These are phyloP conservation scores for Nitzschia sp. DNA, from an alignment of 108 stramenopile species.

Conservation along the genomic window DNA sequence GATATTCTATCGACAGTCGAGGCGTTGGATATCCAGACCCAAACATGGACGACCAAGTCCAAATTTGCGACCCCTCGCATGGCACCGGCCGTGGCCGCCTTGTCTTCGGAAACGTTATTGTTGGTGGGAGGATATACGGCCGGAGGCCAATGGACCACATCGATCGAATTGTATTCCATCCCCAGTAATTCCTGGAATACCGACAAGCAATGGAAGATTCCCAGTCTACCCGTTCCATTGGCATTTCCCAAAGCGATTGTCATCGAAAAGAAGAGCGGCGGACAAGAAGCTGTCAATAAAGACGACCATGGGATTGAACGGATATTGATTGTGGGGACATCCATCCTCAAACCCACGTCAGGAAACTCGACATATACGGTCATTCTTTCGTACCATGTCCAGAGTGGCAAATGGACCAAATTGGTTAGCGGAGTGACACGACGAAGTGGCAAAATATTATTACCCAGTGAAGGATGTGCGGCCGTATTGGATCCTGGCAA, in stretches of 20 bases:
- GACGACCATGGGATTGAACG: too few species aligned
- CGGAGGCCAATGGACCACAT: conserved; percentile 14
- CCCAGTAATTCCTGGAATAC: neutral
- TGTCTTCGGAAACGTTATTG: neutral
- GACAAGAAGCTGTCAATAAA: too few species aligned
- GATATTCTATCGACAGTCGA: conserved; percentile 1
- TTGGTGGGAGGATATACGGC: conserved; percentile 13
- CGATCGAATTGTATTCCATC: conserved; percentile 3
- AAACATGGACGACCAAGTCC: conserved; percentile 1
- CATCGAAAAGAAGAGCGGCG: neutral
- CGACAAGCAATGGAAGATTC: neutral
- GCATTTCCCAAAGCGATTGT: conserved; percentile 8
- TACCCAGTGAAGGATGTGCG: conserved; percentile 4
- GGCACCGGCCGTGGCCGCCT: neutral
- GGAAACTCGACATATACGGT: neutral
- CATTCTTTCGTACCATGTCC: neutral
- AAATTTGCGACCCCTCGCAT: neutral
- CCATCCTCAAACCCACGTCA: neutral
- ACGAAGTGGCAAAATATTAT: neutral
- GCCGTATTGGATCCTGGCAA: neutral
- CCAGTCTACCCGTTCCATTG: neutral
- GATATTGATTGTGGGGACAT: neutral
- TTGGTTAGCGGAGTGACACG: neutral
- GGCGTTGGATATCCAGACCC: neutral
- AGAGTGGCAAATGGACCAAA: conserved; percentile 5